Evolutionary conservation across 2,329 filamentous ascomycete genomes (phyloP), one percentile per base, ranked within the genome.

Genomic region (Tricladium varicosporioides): DNA sequence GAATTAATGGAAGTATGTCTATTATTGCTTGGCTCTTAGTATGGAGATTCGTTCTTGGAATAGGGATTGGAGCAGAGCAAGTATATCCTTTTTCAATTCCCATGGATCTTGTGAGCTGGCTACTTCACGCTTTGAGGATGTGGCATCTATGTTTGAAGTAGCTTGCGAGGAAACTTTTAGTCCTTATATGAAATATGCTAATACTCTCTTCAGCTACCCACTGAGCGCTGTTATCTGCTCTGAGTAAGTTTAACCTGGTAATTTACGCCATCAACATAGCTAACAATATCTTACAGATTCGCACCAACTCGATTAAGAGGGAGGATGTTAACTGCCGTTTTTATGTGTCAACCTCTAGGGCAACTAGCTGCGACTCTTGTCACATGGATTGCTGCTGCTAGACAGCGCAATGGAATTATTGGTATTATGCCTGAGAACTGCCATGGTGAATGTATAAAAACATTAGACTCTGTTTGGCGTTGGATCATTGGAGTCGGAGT

Each of bases 401-500:
- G 80, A 16, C 57, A 63, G 70, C 53, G 67, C 63, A 47, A 70
- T 75, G 32, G 76, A 75, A 15, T 60, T 18, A 11, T 8, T 32
- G 15, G 53, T 57, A 49, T 53, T 60, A 53, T 32, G 14, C 33
- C 5, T 71, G 68, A 14, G 2, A 68, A 74, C 9, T 92, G 89
- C 69, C 79, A 81, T 54, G 79, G 77, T 5, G 19, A 57, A 16
- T 62, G 60, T 36, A 76, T 76, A 44, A 92, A 81, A 0, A 88
- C 89, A 1, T 85, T 90, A 1, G 90, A 93, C 73, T 86, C 88
- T 65, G 88, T 88, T 72, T 93, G 90, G 90, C 85, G 89, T 64
- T 82, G 91, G 51, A 83, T 92, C 57, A 87, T 93, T 55, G 89
- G 88, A 13, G 84, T 92, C 60, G 89, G 89, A 27, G 88, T 87